Percentiles rank a stretch among this genome's conserved stretches.
These are phyloP conservation scores for Rhododendron kiyosumense DNA, from an alignment of 148 eudicot genomes.

Conservation along the genomic window DNA sequence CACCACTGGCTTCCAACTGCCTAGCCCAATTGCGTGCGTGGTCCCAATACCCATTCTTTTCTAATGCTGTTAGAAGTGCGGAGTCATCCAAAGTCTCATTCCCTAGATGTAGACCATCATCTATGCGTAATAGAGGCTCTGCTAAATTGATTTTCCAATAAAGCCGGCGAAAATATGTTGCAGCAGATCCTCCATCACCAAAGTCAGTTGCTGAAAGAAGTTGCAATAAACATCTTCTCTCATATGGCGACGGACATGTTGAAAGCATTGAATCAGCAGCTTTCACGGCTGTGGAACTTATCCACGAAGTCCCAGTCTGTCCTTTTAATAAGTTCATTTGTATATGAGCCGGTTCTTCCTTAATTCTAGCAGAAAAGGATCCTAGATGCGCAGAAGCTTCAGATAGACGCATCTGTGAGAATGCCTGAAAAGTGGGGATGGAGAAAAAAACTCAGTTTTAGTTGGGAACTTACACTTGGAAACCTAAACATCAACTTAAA, in stretches of 20 bases:
- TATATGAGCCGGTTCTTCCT: conserved; percentile 53
- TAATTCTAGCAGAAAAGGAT: conserved; percentile 74
- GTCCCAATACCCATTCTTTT: conserved; percentile 88
- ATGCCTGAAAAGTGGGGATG: conserved; percentile 47
- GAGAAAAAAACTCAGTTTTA: neutral
- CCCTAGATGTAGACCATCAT: conserved; percentile 72
- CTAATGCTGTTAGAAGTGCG: conserved; percentile 71
- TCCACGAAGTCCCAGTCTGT: conserved; percentile 54
- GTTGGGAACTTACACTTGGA: neutral
- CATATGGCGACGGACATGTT: conserved; percentile 89
- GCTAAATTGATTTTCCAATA: conserved; percentile 94
- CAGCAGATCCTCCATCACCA: conserved; percentile 79
- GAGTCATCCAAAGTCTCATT: conserved; percentile 76
- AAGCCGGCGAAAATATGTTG: conserved; percentile 59
- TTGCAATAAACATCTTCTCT: conserved; percentile 80
- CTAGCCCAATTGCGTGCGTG: conserved; percentile 90
- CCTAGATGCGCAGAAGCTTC: conserved; percentile 95
- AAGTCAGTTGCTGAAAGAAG: conserved; percentile 85
- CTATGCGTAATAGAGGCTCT: conserved; percentile 74
- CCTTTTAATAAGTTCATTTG: conserved; percentile 36
- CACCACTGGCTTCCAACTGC: conserved; percentile 84
- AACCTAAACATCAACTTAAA: neutral
- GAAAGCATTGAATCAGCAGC: conserved; percentile 91
- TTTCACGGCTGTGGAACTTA: conserved; percentile 70
- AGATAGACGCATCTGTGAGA: conserved; percentile 93